Base-by-base conservation (phyloP, 164 flowering plant genomes). In the Tetrastigma voinierianum region DNA sequence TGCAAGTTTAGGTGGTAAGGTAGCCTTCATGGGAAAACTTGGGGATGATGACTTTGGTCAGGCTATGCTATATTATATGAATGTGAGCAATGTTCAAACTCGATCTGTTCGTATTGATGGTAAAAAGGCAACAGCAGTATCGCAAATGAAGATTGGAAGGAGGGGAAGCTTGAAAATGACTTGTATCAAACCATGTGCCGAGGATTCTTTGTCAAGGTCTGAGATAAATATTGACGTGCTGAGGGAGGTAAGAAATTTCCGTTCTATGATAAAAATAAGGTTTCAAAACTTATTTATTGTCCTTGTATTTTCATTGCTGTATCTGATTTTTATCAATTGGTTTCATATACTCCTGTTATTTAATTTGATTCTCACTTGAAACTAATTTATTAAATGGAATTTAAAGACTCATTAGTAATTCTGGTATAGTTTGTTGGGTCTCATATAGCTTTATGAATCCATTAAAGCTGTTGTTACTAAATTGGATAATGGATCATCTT, bases 21-120 rank as follows among this genome's bases (percentile, higher is more conserved):
- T 89, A 66, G 97, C 93, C 53, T 88, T 92, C 73, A 90, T 92
- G 97, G 98, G 97, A 9, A 95, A 95, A 75, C 80, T 95, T 69
- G 97, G 97, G 32, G 81, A 84, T 71, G 99, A 95, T 76, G 85
- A 80, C 2, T 89, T 52, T 80, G 99, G 99, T 45, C 84, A 85
- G 47, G 62, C 83, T 15, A 71, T 96, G 87, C 75, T 96, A 17
- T 81, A 81, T 65, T 86, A 78, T 70, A 62, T 92, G 73, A 89
- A 96, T 76, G 58, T 74, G 10, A 83, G 76, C 62, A 82, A 82
- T 15, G 93, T 95, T 51, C 94, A 90, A 67, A 96, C 97, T 17
- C 80, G 93, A 70, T 80, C 95, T 21, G 75, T 90, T 58, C 61
- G 76, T 8, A 46, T 96, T 46, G 99, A 92, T 67, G 63, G 71